Conservation (phyloP, 2,329 filamentous ascomycete species). For the Neonectria faginata region DNA sequence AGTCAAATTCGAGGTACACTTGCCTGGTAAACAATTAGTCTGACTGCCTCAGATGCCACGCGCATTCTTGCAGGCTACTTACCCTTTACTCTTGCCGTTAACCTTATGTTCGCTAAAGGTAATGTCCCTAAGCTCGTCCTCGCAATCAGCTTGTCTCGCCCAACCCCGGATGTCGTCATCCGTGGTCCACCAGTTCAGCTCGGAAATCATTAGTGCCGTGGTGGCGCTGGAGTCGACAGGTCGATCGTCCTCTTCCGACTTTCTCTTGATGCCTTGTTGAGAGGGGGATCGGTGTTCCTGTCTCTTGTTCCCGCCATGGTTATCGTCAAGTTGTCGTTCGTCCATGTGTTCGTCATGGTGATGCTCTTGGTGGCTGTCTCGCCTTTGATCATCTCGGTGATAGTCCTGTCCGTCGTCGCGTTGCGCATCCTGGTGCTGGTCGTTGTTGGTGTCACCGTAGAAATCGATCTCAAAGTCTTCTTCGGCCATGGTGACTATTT, state of each 20-base stretch:
- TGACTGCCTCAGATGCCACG: neutral
- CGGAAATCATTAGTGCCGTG: constrained; percentile 84
- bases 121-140: constrained; percentile 88
- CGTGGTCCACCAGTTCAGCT: constrained; percentile 96
- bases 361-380: constrained; percentile 48
- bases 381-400: constrained; percentile 45
- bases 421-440: constrained; percentile 56
- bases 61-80: constrained; percentile 49
- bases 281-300: constrained; percentile 54
- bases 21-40: constrained; percentile 58
- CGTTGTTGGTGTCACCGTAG: constrained; percentile 70
- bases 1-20: constrained; percentile 87
- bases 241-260: constrained; percentile 69
- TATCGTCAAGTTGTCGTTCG: constrained; percentile 56
- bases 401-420: constrained; percentile 42
- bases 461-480: constrained; percentile 80
- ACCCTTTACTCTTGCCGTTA: constrained; percentile 99
- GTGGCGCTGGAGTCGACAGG: constrained; percentile 71
- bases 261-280: constrained; percentile 68
- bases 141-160: constrained; percentile 81
- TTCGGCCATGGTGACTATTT: constrained; percentile 67
- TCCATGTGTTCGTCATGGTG: constrained; percentile 55
- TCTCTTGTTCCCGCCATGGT: constrained; percentile 53
- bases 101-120: constrained; percentile 99
- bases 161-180: constrained; percentile 95